phyloP scores from a whole-genome alignment of 1,284 basidiomycete species.

The Austroboletus niveus region DNA sequence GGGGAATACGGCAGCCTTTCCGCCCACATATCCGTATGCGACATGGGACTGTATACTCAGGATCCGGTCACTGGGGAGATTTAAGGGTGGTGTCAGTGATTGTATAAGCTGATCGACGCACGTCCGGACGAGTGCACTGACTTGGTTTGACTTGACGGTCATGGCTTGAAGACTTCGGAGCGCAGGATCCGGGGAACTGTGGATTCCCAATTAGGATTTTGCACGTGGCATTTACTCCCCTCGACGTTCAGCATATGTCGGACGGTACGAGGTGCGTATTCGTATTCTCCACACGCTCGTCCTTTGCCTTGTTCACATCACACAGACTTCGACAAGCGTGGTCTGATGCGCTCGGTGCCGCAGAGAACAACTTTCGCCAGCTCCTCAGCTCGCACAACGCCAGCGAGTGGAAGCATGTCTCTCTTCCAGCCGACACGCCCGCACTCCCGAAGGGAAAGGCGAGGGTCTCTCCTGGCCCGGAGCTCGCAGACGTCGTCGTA shows the following conservation, averaged over 20 bases:
- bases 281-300: neutral
- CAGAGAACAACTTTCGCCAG: conserved; percentile 68
- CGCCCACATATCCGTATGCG: conserved; percentile 93
- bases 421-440: conserved; percentile 43
- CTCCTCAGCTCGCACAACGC: conserved; percentile 62
- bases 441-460: conserved; percentile 59
- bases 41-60: conserved; percentile 93
- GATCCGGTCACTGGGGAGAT: conserved; percentile 39
- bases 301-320: too few species aligned
- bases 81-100: conserved; percentile 11
- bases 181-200: too few species aligned
- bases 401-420: conserved; percentile 70
- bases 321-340: conserved; percentile 70
- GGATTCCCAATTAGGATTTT: too few species aligned
- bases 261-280: conserved; percentile 31
- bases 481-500: conserved; percentile 63
- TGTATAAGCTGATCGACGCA: too few species aligned
- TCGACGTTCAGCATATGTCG: conserved; percentile 21
- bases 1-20: conserved; percentile 93
- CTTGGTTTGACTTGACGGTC: conserved; percentile 2
- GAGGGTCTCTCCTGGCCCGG: conserved; percentile 49
- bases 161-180: neutral
- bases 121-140: too few species aligned
- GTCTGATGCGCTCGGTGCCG: conserved; percentile 66
- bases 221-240: conserved; percentile 13